Evolutionary conservation across 257 asterid species (phyloP).

Genomic region (Solanum neorickii): DNA sequence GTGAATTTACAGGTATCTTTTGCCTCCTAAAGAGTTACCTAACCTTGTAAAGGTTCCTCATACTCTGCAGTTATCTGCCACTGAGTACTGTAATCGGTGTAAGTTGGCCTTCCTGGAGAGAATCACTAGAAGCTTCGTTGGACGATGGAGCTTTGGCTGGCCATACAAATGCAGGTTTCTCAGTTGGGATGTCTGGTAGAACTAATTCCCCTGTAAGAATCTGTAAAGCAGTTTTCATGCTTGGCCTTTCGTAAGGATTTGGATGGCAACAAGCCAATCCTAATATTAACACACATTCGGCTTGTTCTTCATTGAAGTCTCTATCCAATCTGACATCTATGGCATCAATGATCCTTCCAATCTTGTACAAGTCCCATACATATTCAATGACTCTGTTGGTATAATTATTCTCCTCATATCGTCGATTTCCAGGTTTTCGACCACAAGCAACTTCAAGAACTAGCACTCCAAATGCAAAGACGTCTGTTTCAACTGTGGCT

Average conservation of each 20-base stretch:
- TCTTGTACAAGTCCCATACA: conserved; percentile 3
- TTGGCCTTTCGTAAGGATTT: conserved; percentile 7
- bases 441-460: conserved; percentile 11
- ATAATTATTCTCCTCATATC: background rate
- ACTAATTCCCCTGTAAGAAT: background rate
- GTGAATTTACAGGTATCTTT: background rate
- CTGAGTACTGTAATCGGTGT: background rate
- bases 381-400: background rate
- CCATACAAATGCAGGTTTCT: conserved; percentile 9
- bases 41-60: background rate
- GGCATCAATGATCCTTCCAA: background rate
- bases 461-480: conserved; percentile 10
- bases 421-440: background rate
- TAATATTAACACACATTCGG: background rate
- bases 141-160: conserved; percentile 3
- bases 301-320: background rate
- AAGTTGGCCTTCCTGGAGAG: background rate
- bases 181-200: background rate
- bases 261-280: conserved; percentile 13
- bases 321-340: background rate
- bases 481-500: conserved; percentile 7
- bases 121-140: background rate
- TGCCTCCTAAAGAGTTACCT: background rate
- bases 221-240: conserved; percentile 2
- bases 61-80: background rate